Evolutionary conservation across 2,329 filamentous ascomycete species (phyloP).

Genomic region (Fusarium floridanum): DNA sequence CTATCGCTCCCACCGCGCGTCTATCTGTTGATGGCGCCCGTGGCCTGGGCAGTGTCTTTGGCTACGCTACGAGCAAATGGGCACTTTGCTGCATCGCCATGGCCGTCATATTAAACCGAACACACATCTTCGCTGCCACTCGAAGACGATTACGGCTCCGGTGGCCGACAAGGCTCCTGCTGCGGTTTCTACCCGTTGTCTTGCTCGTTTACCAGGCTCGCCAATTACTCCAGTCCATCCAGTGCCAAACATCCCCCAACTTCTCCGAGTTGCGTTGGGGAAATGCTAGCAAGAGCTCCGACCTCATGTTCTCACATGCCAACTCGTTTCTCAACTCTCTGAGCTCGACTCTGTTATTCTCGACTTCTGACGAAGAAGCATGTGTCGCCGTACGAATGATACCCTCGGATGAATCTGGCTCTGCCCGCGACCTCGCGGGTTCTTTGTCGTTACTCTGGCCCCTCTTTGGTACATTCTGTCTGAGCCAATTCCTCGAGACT

Average conservation of each 20-base stretch:
- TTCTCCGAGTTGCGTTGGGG: slow-evolving; percentile 79
- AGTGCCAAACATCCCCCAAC: slow-evolving; percentile 87
- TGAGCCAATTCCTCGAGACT: slow-evolving; percentile 91
- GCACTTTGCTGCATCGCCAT: slow-evolving; percentile 88
- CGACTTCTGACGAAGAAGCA: slow-evolving; percentile 79
- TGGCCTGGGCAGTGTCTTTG: slow-evolving; percentile 87
- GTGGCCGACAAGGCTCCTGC: slow-evolving; percentile 77
- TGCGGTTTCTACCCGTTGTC: slow-evolving; percentile 79
- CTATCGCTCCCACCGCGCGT: slow-evolving; percentile 52
- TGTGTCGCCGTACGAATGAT: slow-evolving; percentile 82
- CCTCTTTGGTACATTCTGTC: slow-evolving; percentile 75
- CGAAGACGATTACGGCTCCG: slow-evolving; percentile 81
- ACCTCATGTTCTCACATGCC: slow-evolving; percentile 77
- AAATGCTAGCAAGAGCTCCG: slow-evolving; percentile 72
- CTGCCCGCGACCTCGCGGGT: slow-evolving; percentile 71
- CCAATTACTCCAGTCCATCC: slow-evolving; percentile 83
- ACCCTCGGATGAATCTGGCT: slow-evolving; percentile 64
- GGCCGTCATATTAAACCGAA: slow-evolving; percentile 89
- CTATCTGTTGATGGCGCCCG: slow-evolving; percentile 71
- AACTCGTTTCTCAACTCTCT: slow-evolving; percentile 79
- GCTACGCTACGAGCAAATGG: slow-evolving; percentile 93
- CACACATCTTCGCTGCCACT: slow-evolving; percentile 92
- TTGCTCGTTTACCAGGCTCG: slow-evolving; percentile 78
- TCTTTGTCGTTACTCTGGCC: slow-evolving; percentile 84
- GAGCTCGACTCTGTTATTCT: slow-evolving; percentile 79